Conservation (phyloP, 306 rosid species). For the Castanea crenata region DNA sequence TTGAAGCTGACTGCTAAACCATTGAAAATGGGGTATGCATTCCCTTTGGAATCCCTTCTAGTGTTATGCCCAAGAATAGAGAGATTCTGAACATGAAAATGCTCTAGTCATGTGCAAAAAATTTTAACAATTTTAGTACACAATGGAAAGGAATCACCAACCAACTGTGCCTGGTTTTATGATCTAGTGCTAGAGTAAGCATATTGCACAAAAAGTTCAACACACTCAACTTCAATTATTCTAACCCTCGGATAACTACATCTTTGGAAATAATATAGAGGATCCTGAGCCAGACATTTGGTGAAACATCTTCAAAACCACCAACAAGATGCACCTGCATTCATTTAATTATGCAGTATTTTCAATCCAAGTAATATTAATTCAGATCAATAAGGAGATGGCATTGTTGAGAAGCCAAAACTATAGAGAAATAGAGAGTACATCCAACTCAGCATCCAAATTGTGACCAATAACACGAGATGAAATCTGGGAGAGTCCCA, state of each 20-base stretch:
- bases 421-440: neutral
- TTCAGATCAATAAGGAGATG: neutral
- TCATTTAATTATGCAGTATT: neutral
- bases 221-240: too few species aligned
- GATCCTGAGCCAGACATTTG: too few species aligned
- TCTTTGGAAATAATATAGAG: too few species aligned
- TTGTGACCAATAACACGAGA: conserved; percentile 34
- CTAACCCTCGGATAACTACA: too few species aligned
- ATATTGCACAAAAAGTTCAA: too few species aligned
- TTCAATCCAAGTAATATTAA: conserved; percentile 5
- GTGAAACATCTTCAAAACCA: too few species aligned
- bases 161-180: conserved; percentile 36
- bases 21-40: too few species aligned
- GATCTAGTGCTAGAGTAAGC: conserved; percentile 15
- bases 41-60: too few species aligned
- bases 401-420: conserved; percentile 2
- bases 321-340: conserved; percentile 38
- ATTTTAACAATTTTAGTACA: conserved; percentile 55
- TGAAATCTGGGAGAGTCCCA: conserved; percentile 73
- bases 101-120: conserved; percentile 54
- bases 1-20: too few species aligned
- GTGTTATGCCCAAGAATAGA: conserved; percentile 6
- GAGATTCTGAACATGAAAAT: conserved; percentile 64
- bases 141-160: conserved; percentile 68
- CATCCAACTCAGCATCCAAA: conserved; percentile 24